phyloP scores from a whole-genome alignment of 805 yeast genomes.

The Lipomyces lipofer region DNA sequence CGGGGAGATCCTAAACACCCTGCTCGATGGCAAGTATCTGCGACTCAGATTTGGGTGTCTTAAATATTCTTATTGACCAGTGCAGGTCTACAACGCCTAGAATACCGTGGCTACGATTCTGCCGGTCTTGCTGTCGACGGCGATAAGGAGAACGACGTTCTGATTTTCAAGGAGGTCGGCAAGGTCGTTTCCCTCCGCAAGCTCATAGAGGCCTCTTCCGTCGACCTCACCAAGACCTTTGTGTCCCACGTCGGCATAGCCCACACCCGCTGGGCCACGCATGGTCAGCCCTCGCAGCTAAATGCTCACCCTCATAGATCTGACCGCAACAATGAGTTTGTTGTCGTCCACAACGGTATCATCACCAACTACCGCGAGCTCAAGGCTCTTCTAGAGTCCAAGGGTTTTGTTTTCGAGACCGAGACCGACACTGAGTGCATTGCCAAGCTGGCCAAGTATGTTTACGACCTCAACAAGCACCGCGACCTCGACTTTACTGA shows the following conservation, averaged over 20 bases:
- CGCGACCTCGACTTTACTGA: conserved; percentile 80
- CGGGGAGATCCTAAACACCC: conserved; percentile 87
- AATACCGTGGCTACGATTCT: conserved; percentile 97
- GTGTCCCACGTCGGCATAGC: conserved; percentile 94
- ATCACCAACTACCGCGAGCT: conserved; percentile 93
- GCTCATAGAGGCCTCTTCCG: conserved; percentile 49
- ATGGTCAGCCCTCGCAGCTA: conserved; percentile 81
- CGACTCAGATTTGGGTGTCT: conserved; percentile 18
- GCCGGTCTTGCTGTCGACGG: conserved; percentile 97
- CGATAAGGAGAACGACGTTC: conserved; percentile 67
- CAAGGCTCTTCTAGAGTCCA: conserved; percentile 72
- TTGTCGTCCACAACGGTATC: conserved; percentile 96
- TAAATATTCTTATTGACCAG: not conserved
- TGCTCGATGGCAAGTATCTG: conserved; percentile 68
- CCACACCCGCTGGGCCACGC: conserved; percentile 99
- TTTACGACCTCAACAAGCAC: conserved; percentile 80
- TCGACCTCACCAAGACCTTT: conserved; percentile 64
- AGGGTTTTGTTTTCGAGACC: conserved; percentile 81
- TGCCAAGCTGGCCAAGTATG: conserved; percentile 90
- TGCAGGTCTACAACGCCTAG: conserved; percentile 63
- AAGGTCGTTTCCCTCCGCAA: conserved; percentile 82
- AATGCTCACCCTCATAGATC: conserved; percentile 98
- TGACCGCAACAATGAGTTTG: conserved; percentile 77
- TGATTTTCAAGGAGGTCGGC: conserved; percentile 82
- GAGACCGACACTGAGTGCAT: conserved; percentile 98